These are phyloP conservation scores for Bondarzewia mesenterica DNA, from an alignment of 1,284 basidiomycete species.

Conservation along the genomic window DNA sequence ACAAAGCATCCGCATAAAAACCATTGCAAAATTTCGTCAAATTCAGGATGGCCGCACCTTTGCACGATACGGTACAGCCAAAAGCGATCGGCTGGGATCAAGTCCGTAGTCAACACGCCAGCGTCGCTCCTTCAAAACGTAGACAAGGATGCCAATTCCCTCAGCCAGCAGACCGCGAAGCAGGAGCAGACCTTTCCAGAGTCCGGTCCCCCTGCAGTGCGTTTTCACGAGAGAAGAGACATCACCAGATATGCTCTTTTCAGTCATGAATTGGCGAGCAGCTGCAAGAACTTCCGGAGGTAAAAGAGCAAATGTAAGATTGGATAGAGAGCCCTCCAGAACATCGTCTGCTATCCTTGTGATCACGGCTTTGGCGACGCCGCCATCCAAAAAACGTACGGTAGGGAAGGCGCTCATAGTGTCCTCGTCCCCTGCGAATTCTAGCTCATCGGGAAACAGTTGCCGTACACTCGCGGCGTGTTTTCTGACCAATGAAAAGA, in stretches of 20 bases:
- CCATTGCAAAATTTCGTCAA: not conserved
- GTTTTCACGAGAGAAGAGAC: constrained; percentile 9
- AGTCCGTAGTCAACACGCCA: constrained; percentile 5
- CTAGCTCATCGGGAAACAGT: not conserved
- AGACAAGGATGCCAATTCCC: constrained; percentile 27
- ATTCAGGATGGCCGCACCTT: too few relatives aligned
- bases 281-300: constrained; percentile 6
- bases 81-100: not conserved
- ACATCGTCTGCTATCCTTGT: constrained; percentile 7
- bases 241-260: not conserved
- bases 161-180: constrained; percentile 30
- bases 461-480: constrained; percentile 20
- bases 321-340: constrained; percentile 6
- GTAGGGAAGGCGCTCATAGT: constrained; percentile 7
- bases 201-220: constrained; percentile 8
- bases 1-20: not conserved
- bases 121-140: constrained; percentile 26
- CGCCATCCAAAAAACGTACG: constrained; percentile 11
- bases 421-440: constrained; percentile 4
- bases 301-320: constrained; percentile 6
- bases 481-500: constrained; percentile 23
- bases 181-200: constrained; percentile 31
- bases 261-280: constrained; percentile 9
- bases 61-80: constrained; percentile 6
- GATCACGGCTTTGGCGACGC: not conserved